A percentile compares a stretch with the other conserved stretches of the same genome.
phyloP scores from a whole-genome alignment of 163 green algal species.

The Chlamydomonas reinhardtii region DNA sequence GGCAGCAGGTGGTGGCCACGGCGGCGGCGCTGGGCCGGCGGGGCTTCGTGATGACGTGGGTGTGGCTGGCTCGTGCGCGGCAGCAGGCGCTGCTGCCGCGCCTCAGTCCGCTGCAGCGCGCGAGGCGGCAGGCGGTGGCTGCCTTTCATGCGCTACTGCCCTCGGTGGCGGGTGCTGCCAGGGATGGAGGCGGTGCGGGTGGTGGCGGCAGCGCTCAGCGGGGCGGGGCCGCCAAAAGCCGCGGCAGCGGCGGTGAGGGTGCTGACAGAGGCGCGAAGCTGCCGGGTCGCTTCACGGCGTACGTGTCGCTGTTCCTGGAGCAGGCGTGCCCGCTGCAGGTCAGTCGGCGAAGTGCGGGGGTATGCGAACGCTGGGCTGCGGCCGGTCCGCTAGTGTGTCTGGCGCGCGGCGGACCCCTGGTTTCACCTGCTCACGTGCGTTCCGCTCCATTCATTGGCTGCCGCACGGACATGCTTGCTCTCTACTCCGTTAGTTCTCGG shows the following conservation, averaged over 20 bases:
- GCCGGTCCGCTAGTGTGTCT: too few relatives aligned
- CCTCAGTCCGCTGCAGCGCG: background rate
- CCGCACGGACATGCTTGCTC: too few relatives aligned
- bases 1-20: background rate
- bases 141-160: background rate
- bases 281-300: background rate
- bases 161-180: too few relatives aligned
- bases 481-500: too few relatives aligned
- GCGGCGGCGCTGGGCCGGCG: background rate
- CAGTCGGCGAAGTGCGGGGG: background rate
- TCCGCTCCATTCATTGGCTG: too few relatives aligned
- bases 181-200: background rate
- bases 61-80: slow-evolving; percentile 8
- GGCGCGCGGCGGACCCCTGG: too few relatives aligned
- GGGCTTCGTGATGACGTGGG: background rate
- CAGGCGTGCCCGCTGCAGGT: slow-evolving; percentile 15
- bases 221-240: too few relatives aligned
- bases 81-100: background rate
- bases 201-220: too few relatives aligned
- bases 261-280: too few relatives aligned
- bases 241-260: too few relatives aligned
- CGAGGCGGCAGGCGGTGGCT: background rate
- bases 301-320: background rate
- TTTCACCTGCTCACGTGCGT: too few relatives aligned
- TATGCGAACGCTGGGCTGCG: too few relatives aligned